Conservation (phyloP, 1,139 yeast genomes). For the Candida sp. region DNA sequence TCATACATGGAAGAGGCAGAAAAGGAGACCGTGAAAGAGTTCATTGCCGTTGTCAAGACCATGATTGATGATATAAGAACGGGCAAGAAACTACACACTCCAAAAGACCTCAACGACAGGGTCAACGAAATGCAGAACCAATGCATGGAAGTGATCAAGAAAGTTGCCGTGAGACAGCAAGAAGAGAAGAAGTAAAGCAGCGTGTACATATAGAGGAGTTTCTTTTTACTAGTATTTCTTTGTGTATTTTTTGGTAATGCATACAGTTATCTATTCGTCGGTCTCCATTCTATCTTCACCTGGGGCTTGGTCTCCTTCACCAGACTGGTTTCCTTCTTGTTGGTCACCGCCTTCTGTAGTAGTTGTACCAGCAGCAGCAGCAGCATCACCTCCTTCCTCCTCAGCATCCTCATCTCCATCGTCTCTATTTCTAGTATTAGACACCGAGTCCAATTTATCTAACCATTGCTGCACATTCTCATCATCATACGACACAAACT, state of each 20-base stretch:
- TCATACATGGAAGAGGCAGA: slow-evolving; percentile 42
- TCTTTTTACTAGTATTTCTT: background rate
- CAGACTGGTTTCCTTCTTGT: slow-evolving; percentile 15
- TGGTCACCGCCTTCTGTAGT: slow-evolving; percentile 15
- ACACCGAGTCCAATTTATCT: slow-evolving; percentile 65
- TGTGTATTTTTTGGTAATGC: too few relatives aligned
- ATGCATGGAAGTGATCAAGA: slow-evolving; percentile 55
- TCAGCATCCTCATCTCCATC: slow-evolving; percentile 44
- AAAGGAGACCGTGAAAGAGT: slow-evolving; percentile 26
- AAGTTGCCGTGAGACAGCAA: slow-evolving; percentile 52
- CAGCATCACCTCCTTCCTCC: slow-evolving; percentile 15
- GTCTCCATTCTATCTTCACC: slow-evolving; percentile 54
- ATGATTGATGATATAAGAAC: slow-evolving; percentile 53
- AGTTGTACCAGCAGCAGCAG: too few relatives aligned
- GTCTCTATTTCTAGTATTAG: slow-evolving; percentile 52
- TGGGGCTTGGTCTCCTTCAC: slow-evolving; percentile 14
- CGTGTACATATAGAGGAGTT: background rate
- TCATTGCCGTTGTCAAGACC: slow-evolving; percentile 38
- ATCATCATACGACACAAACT: slow-evolving; percentile 82
- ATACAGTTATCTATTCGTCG: slow-evolving; percentile 32
- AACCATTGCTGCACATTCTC: slow-evolving; percentile 85
- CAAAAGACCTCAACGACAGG: slow-evolving; percentile 40
- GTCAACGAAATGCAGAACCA: slow-evolving; percentile 55
- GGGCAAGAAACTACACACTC: slow-evolving; percentile 34
- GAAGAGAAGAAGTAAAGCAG: slow-evolving; percentile 6